A percentile compares a stretch with the other conserved stretches of the same genome.
These are phyloP conservation scores for Xylariales sp. DNA, from an alignment of 2,329 filamentous ascomycete genomes.

Conservation along the genomic window DNA sequence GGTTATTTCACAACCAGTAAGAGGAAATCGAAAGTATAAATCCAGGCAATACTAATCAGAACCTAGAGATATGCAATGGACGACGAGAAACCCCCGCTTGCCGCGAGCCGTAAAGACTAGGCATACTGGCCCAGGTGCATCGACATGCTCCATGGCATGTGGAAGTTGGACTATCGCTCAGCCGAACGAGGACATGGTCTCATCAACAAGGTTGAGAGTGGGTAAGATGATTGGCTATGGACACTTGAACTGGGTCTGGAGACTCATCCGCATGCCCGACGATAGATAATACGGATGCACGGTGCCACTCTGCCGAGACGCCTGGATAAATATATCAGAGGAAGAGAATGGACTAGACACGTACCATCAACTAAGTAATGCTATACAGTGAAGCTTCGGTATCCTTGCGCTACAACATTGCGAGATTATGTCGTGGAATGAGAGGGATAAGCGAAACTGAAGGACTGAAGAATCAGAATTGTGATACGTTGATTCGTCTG, in stretches of 20 bases:
- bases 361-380: constrained; percentile 4
- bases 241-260: constrained; percentile 16
- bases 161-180: constrained; percentile 16
- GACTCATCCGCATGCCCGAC: constrained; percentile 28
- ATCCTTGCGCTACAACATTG: constrained; percentile 1
- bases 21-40: constrained; percentile 5
- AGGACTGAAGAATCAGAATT: too few relatives aligned
- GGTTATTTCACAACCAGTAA: constrained; percentile 9
- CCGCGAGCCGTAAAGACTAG: too few relatives aligned
- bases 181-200: constrained; percentile 24
- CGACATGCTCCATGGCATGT: constrained; percentile 19
- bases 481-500: too few relatives aligned
- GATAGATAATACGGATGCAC: constrained; percentile 17
- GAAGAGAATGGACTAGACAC: constrained; percentile 10
- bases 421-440: too few relatives aligned
- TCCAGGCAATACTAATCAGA: background rate
- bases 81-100: too few relatives aligned
- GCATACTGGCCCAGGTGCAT: background rate
- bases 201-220: constrained; percentile 14
- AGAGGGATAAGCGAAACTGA: too few relatives aligned
- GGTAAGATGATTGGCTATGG: constrained; percentile 23
- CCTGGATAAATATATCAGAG: constrained; percentile 20
- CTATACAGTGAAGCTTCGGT: background rate
- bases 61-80: too few relatives aligned
- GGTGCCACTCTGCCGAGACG: constrained; percentile 21